Conservation (phyloP, 2,329 filamentous ascomycete genomes). For the Camillea tinctor region DNA sequence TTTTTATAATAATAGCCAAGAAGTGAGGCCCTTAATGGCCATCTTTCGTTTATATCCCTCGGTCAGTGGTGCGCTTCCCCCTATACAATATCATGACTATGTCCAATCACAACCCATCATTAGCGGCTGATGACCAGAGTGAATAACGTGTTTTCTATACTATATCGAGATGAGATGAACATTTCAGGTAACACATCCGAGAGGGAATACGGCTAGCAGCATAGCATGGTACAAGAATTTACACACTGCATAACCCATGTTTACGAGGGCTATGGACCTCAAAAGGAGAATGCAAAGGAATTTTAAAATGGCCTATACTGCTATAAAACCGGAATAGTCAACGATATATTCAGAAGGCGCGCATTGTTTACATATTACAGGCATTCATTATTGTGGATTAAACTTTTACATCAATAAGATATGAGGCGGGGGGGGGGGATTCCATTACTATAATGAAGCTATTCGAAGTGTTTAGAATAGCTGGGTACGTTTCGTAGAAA, state of each 20-base stretch:
- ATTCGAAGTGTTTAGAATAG: too few species aligned
- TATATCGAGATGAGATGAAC: neutral
- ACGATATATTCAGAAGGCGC: too few species aligned
- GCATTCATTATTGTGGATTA: too few species aligned
- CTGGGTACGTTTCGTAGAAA: too few species aligned
- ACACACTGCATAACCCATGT: neutral
- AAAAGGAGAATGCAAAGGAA: too few species aligned
- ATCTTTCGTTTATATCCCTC: neutral
- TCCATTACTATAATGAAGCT: too few species aligned
- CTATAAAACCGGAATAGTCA: too few species aligned
- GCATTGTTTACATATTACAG: too few species aligned
- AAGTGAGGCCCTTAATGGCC: slow-evolving; percentile 11
- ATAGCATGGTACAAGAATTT: neutral
- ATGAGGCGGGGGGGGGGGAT: too few species aligned
- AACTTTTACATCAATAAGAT: too few species aligned
- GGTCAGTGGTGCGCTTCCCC: neutral
- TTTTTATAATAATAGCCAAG: neutral
- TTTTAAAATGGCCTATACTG: too few species aligned
- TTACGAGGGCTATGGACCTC: too few species aligned
- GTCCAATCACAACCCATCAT: neutral
- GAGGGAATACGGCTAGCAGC: neutral
- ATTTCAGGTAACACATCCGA: neutral
- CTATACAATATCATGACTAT: neutral
- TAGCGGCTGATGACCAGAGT: neutral
- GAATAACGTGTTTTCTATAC: neutral